A percentile compares a stretch with the other conserved stretches of the same genome.
Evolutionary conservation across 495 filamentous ascomycete genomes (phyloP).

Genomic region (Hypoxylon intermedium): DNA sequence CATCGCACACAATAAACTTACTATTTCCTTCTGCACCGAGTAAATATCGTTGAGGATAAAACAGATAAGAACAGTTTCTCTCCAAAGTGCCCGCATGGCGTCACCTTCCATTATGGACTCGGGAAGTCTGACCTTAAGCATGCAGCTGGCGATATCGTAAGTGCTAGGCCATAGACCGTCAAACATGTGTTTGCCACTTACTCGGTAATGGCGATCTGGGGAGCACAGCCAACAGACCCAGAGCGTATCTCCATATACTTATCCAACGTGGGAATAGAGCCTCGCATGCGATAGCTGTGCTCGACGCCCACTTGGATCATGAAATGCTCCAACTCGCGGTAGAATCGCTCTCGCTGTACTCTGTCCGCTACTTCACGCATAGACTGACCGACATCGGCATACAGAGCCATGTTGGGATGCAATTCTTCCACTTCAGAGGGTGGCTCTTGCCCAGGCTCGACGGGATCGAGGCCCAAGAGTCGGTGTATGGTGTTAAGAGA

Average conservation of each 20-base stretch:
- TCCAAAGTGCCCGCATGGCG: constrained; percentile 39
- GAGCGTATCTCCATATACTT: constrained; percentile 39
- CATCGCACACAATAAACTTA: constrained; percentile 19
- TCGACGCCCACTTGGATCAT: constrained; percentile 40
- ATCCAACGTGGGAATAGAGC: constrained; percentile 29
- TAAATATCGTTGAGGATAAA: constrained; percentile 42
- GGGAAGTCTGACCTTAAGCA: constrained; percentile 39
- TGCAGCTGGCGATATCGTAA: constrained; percentile 26
- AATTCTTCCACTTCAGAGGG: constrained; percentile 8
- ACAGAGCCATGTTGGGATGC: constrained; percentile 37
- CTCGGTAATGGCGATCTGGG: constrained; percentile 42
- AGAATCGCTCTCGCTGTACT: constrained; percentile 40
- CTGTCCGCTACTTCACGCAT: constrained; percentile 27
- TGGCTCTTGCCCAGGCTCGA: neutral
- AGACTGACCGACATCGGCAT: constrained; percentile 33
- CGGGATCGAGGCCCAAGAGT: constrained; percentile 28
- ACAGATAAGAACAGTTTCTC: constrained; percentile 39
- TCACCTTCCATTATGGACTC: constrained; percentile 38
- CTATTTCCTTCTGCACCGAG: constrained; percentile 43
- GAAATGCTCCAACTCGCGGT: constrained; percentile 38
- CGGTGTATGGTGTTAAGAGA: constrained; percentile 33
- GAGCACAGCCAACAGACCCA: constrained; percentile 39
- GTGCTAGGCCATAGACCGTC: neutral
- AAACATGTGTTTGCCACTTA: constrained; percentile 15
- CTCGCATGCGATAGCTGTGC: constrained; percentile 34